Evolutionary conservation across 305 asterid genomes (phyloP).

Genomic region (Rubia balearica): DNA sequence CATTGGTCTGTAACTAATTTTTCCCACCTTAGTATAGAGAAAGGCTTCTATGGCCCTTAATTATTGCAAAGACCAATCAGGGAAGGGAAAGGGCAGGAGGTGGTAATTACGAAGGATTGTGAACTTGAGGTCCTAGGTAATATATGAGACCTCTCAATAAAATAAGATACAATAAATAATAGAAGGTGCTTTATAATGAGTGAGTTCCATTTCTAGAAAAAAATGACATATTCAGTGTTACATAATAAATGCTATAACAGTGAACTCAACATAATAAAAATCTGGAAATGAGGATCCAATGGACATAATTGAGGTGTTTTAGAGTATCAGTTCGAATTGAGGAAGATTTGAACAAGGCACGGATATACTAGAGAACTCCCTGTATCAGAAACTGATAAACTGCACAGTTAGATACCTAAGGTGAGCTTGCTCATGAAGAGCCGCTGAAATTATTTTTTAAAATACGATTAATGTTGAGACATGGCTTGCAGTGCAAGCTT

Average conservation of each 20-base stretch:
- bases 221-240: not conserved
- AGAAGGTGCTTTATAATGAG: not conserved
- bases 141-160: not conserved
- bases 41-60: not conserved
- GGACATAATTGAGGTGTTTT: not conserved
- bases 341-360: not conserved
- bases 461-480: not conserved
- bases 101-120: too few relatives aligned
- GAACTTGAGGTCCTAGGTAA: too few relatives aligned
- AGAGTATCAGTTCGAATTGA: not conserved
- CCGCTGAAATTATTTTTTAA: not conserved
- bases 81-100: not conserved
- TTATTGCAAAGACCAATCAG: not conserved
- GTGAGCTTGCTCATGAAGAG: not conserved
- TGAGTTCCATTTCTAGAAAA: not conserved
- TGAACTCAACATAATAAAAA: not conserved
- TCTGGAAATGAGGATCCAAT: constrained; percentile 3
- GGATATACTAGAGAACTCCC: not conserved
- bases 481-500: constrained; percentile 1
- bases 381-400: not conserved
- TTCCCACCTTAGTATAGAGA: too few relatives aligned
- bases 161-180: not conserved
- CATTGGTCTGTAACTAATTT: too few relatives aligned
- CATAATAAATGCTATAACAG: not conserved
- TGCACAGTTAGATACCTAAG: not conserved